Evolutionary conservation across 257 asterid species (phyloP), one percentile per base, ranked within the genome.

Genomic region (Apocynum venetum): DNA sequence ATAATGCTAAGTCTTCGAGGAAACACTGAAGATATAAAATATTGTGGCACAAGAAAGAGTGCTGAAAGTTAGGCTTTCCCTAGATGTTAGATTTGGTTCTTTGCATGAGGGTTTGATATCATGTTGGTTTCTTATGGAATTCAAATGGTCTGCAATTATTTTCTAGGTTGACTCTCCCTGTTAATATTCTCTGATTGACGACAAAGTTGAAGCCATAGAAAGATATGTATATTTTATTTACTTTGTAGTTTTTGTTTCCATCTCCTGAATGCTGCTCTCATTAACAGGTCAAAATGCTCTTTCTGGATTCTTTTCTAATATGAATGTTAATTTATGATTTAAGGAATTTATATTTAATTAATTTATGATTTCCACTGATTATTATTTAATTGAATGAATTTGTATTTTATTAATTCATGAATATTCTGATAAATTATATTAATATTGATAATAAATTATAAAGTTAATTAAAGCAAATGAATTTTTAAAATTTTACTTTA

Each of bases 1-100:
- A 84, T 60, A 86, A 82, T 76, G 69, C 61, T 36, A 91, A 83
- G 89, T 68, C 83, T 10, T 48, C 89, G 35, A 84, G 97, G 78
- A 91, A 89, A 86, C 92, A 83, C 75, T 87, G 79, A 83, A 75
- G 63, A 46, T 84, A 48, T 31, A 76, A 25, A 25, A 57, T 66
- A 7, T 17, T 57, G 61, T 25, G 61, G 68, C 74, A 44, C 53
- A 57, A 71, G 36, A 43, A 53, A 10, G 6, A 56, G 20, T 2
- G 41, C 31, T 40, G 46, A 36, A 10, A 13, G 4, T 12, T 2
- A 13, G 1, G 74, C 9, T 12, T 64, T 64, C 38, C 10, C n/a
- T 12, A 40, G 47, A 6, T 35, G 38, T 9, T 56, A 47, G 79
- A 47, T 75, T 63, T 65, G 48, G 52, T 1, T 41, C 20, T 10